Evolutionary conservation across 2,329 filamentous ascomycete species (phyloP), one percentile per base, ranked within the genome.

Genomic region (Claviceps maximensis): DNA sequence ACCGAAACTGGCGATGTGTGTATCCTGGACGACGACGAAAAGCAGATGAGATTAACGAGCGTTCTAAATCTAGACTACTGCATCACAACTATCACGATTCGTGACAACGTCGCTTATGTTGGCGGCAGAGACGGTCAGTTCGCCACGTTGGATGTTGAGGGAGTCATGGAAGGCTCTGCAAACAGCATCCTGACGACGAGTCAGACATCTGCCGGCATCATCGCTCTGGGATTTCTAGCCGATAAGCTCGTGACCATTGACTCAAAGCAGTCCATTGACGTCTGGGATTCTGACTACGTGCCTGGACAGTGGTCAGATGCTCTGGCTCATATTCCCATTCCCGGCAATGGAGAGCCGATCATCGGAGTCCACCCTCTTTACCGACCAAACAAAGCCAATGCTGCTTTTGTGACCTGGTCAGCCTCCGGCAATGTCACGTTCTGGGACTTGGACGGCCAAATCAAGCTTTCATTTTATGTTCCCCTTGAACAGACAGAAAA

Each of bases 1-100:
- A 87, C 91, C 3, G 90, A 96, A 62, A 80, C 82, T 54, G 93
- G 93, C 29, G 86, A 94, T 62, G 74, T 98, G n/a, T 97, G 91
- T 67, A 73, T 95, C 31, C 74, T 96, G 33, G 86, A 96, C 57
- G 87, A 95, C 58, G 79, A 77, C 33, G 82, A 79, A 50, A 83
- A 83, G 56, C 79, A 82, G 56, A 85, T 86, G 67, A 87, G 82
- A 59, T 72, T 96, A 48, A 73, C 76, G 45, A 81, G 82, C 54
- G 74, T 89, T 36, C 75, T 82, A 40, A 77, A 80, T 46, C 73
- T 85, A 36, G 82, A 79, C 1, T 91, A 91, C 62, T 65, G 74
- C 10, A 77, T 90, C 52, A 80, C 76, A 3, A 86, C 86, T 44
- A 77, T 89, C 54, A 76, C 82, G 1, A 71, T 85, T 17, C 77